Evolutionary conservation across 306 rosid species (phyloP).

Genomic region (Vigna nakashimae): DNA sequence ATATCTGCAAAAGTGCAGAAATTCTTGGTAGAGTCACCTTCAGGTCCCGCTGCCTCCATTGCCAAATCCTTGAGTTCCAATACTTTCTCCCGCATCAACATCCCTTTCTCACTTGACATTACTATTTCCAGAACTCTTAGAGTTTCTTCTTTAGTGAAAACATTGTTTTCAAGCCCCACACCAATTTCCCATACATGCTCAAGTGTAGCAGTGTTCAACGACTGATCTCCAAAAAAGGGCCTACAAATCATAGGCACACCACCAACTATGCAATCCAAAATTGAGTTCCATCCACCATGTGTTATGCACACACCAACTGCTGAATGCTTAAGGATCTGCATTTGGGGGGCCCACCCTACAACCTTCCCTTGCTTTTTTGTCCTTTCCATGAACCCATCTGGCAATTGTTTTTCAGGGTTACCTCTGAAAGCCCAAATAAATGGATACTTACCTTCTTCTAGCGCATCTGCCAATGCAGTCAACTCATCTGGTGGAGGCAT

Average conservation of each 20-base stretch:
- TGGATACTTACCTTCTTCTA: slow-evolving; percentile 53
- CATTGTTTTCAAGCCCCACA: slow-evolving; percentile 53
- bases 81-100: slow-evolving; percentile 51
- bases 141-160: slow-evolving; percentile 46
- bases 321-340: slow-evolving; percentile 50
- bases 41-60: slow-evolving; percentile 34
- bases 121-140: slow-evolving; percentile 38
- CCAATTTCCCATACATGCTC: slow-evolving; percentile 63
- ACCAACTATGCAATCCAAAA: slow-evolving; percentile 63
- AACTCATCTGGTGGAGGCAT: slow-evolving; percentile 66
- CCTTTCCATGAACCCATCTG: slow-evolving; percentile 48
- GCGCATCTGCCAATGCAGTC: slow-evolving; percentile 56
- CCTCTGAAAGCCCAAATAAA: slow-evolving; percentile 74
- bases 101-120: slow-evolving; percentile 49
- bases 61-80: slow-evolving; percentile 41
- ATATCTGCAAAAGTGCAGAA: slow-evolving; percentile 47
- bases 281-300: slow-evolving; percentile 78
- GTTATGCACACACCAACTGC: slow-evolving; percentile 61
- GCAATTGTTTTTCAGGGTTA: slow-evolving; percentile 48
- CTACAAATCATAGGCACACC: slow-evolving; percentile 75
- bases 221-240: slow-evolving; percentile 72
- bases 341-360: slow-evolving; percentile 73
- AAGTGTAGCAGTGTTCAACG: slow-evolving; percentile 48
- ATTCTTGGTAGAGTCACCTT: slow-evolving; percentile 59
- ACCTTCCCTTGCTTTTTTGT: slow-evolving; percentile 51